Base-by-base conservation (phyloP, 805 yeast genomes). In the Suhomyces tanzawaensis region DNA sequence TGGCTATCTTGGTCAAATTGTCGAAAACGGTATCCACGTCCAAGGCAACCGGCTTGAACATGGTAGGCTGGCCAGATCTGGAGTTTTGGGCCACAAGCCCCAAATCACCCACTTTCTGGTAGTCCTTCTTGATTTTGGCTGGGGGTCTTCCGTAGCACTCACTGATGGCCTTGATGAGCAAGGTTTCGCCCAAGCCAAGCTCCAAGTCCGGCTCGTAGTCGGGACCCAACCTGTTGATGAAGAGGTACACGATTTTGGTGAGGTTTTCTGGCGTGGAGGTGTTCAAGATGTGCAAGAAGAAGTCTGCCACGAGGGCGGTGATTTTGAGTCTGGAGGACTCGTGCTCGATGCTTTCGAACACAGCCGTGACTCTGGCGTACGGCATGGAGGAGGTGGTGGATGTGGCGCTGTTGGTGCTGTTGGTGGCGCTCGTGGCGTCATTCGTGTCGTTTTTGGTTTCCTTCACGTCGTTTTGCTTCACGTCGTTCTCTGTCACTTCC, bases 201-300 rank as follows among this genome's bases (percentile, higher is more conserved):
- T 93, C 99, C 40, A 91, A 66, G 21, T 95, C 97, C 2, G 74
- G 72, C 55, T 88, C 96, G 55, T 93, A 93, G 58, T 93, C 99
- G 0, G 99, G 99, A 0, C 97, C 96, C 7, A 90, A 65, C 44
- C 91, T 69, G 57, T 91, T 91, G 56, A 91, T 89, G 62, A 85
- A 85, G 13, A 93, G 71, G 51, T 91, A 93, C 1, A 90, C 84
- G 1, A 87, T 80, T 39, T 77, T 79, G 5, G 86, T 72, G 37
- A 93, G 62, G 30, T 77, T 71, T n/a, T 62, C 66, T 4, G 62
- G 59, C 2, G 58, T 42, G 21, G 61, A 50, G 30, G 74, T 68
- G 19, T 71, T 58, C 37, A 93, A 65, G 0, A 88, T 80, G 29
- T 77, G 74, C 9, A 74, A 61, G 56, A 85, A 85, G 57, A 90